These are phyloP conservation scores for Taphrina betulina DNA, from an alignment of 1,139 yeast genomes.

Conservation along the genomic window DNA sequence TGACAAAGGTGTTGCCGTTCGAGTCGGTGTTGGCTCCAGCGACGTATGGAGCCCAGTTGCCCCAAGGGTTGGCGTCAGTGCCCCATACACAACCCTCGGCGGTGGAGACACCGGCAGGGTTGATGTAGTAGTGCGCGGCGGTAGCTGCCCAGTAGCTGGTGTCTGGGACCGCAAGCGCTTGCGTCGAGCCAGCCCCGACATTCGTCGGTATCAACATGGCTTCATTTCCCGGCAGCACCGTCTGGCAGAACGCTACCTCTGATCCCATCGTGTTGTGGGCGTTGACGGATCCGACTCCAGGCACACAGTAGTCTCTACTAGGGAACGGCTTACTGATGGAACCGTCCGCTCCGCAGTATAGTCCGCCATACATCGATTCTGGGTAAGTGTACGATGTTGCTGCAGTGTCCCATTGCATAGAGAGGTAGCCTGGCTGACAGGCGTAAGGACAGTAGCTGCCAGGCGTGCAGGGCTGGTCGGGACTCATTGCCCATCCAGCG, in stretches of 20 bases:
- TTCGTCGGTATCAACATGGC: constrained; percentile 87
- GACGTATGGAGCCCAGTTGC: constrained; percentile 92
- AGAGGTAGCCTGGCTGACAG: constrained; percentile 93
- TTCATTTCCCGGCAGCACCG: constrained; percentile 89
- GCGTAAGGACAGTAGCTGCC: constrained; percentile 96
- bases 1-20: constrained; percentile 67
- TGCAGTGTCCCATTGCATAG: constrained; percentile 89
- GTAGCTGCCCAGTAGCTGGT: constrained; percentile 64
- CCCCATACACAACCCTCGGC: constrained; percentile 88
- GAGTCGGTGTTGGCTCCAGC: constrained; percentile 78
- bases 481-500: constrained; percentile 81
- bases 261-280: constrained; percentile 44
- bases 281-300: constrained; percentile 67
- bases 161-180: constrained; percentile 78
- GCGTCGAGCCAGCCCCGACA: constrained; percentile 51
- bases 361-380: constrained; percentile 60
- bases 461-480: constrained; percentile 74
- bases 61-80: constrained; percentile 59
- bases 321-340: constrained; percentile 62
- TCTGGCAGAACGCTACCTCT: constrained; percentile 79
- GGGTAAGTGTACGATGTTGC: constrained; percentile 87
- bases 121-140: constrained; percentile 83
- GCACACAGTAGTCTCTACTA: constrained; percentile 61
- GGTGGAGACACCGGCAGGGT: constrained; percentile 78
- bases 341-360: constrained; percentile 72